phyloP scores from a whole-genome alignment of 1,284 basidiomycete genomes.

The Cutaneotrichosporon daszewskae region DNA sequence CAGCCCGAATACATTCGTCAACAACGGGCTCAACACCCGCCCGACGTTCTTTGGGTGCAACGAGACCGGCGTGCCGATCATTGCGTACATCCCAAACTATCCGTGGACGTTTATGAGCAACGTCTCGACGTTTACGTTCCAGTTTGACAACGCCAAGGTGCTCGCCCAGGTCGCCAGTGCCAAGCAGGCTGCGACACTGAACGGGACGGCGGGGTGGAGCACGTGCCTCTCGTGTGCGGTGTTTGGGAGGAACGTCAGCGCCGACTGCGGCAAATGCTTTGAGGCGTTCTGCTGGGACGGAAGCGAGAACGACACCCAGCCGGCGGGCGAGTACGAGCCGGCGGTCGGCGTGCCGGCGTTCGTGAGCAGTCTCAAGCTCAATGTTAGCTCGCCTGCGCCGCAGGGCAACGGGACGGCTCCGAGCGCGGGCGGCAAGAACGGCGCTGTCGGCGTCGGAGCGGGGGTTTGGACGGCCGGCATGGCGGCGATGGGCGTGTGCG shows the following conservation, averaged over 20 bases:
- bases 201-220: conserved; percentile 40
- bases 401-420: too few species aligned
- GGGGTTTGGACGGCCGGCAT: too few species aligned
- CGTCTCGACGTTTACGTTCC: conserved; percentile 45
- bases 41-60: conserved; percentile 49
- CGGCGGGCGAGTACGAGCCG: conserved; percentile 33
- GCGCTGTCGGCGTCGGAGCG: too few species aligned
- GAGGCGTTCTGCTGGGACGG: conserved; percentile 45
- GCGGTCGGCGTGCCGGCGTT: conserved; percentile 7
- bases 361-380: conserved; percentile 8
- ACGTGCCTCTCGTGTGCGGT: conserved; percentile 49
- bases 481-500: too few species aligned
- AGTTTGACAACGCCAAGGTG: conserved; percentile 39
- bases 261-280: conserved; percentile 42
- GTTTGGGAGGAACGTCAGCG: conserved; percentile 41
- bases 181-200: conserved; percentile 30
- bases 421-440: too few species aligned
- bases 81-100: conserved; percentile 50
- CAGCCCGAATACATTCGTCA: conserved; percentile 49
- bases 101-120: conserved; percentile 47
- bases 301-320: conserved; percentile 23
- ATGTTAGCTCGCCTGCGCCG: too few species aligned
- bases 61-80: conserved; percentile 45
- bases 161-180: conserved; percentile 33
- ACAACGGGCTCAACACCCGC: conserved; percentile 51